Conservation (phyloP, 106 monocot genomes). For the Allium cepa region DNA sequence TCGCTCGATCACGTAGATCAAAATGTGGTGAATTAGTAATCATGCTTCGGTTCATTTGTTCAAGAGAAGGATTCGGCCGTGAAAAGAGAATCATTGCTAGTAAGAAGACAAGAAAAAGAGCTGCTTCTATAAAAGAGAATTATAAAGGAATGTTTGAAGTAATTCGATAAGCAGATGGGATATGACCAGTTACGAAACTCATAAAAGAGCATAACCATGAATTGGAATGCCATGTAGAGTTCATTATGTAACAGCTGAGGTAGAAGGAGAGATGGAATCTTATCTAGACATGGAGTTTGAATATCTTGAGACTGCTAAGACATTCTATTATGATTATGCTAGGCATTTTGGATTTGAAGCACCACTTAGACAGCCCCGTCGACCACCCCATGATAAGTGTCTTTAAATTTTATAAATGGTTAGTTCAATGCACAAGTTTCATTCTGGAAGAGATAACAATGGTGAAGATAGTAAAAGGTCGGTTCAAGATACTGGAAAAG, state of each 20-base stretch:
- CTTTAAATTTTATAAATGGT: slow-evolving; percentile 67
- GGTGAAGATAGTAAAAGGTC: slow-evolving; percentile 28
- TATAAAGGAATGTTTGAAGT: slow-evolving; percentile 79
- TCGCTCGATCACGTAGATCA: no score
- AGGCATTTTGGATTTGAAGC: slow-evolving; percentile 72
- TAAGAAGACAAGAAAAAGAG: slow-evolving; percentile 61
- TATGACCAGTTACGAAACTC: no score
- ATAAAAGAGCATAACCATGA: slow-evolving; percentile 79
- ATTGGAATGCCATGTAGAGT: slow-evolving; percentile 64
- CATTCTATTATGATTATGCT: slow-evolving; percentile 71
- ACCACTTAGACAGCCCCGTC: slow-evolving; percentile 59
- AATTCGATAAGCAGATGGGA: slow-evolving; percentile 45
- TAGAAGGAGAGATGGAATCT: slow-evolving; percentile 56
- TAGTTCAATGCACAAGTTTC: slow-evolving; percentile 61
- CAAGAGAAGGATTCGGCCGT: slow-evolving; percentile 56
- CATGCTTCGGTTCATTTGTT: no score
- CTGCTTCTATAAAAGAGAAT: slow-evolving; percentile 64
- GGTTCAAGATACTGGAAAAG: slow-evolving; percentile 25
- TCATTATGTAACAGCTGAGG: slow-evolving; percentile 62
- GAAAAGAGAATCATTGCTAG: slow-evolving; percentile 50
- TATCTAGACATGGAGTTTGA: slow-evolving; percentile 72
- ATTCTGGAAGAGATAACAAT: slow-evolving; percentile 49
- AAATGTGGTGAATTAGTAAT: no score
- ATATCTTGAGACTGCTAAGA: slow-evolving; percentile 54
- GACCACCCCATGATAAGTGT: slow-evolving; percentile 50